Conservation (phyloP, 768 basidiomycete species). For the Clavaria fumosa region DNA sequence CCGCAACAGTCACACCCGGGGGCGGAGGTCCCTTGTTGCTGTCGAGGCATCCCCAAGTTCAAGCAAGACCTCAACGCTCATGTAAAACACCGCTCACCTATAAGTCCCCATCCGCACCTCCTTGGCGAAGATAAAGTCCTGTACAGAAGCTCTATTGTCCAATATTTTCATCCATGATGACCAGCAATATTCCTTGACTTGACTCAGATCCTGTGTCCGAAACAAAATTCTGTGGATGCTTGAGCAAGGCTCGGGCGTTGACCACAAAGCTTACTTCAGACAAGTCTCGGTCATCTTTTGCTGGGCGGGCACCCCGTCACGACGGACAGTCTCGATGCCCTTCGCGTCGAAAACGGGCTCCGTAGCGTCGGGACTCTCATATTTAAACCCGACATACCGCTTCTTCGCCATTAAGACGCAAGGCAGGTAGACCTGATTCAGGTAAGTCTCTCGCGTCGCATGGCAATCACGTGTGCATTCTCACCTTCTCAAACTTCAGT, state of each 20-base stretch:
- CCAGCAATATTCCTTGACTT: constrained; percentile 80
- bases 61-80: background rate
- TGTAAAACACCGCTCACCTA: constrained; percentile 32
- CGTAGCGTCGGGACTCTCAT: constrained; percentile 64
- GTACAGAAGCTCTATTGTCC: constrained; percentile 65
- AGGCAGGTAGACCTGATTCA: constrained; percentile 79
- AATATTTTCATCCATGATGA: constrained; percentile 74
- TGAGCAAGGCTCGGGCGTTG: constrained; percentile 3
- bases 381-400: constrained; percentile 95
- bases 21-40: constrained; percentile 80
- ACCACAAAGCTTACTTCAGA: constrained; percentile 47
- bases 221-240: constrained; percentile 58
- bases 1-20: constrained; percentile 84
- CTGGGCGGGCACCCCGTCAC: constrained; percentile 85
- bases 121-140: constrained; percentile 91
- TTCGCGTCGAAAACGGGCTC: constrained; percentile 88
- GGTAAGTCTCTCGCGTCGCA: background rate
- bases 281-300: constrained; percentile 85
- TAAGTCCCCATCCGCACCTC: constrained; percentile 91
- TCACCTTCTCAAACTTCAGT: constrained; percentile 94
- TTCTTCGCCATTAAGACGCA: constrained; percentile 97
- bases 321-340: constrained; percentile 90
- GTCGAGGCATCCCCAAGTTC: constrained; percentile 1
- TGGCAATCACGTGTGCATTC: constrained; percentile 5
- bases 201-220: constrained; percentile 73